Percentiles rank a stretch among this genome's conserved stretches.
Conservation (phyloP, 345 rosid species). For the Garcia nutans region DNA sequence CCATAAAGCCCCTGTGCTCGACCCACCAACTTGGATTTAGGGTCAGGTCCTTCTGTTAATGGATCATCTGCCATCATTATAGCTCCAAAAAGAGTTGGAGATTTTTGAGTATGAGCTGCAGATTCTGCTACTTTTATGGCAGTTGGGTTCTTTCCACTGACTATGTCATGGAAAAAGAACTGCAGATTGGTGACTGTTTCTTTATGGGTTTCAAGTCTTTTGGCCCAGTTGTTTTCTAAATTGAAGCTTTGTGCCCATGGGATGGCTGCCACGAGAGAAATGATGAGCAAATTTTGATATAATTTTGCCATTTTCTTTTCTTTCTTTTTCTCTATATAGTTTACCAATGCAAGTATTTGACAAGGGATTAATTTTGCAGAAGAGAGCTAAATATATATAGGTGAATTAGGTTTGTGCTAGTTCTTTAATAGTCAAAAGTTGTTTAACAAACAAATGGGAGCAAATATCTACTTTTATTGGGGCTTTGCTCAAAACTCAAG, state of each 20-base stretch:
- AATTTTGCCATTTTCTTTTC: conserved; percentile 25
- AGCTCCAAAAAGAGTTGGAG: conserved; percentile 38
- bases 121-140: conserved; percentile 54
- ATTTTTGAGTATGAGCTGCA: conserved; percentile 26
- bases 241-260: conserved; percentile 31
- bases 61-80: conserved; percentile 27
- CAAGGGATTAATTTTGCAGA: too few relatives aligned
- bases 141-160: conserved; percentile 54
- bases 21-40: conserved; percentile 19
- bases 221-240: conserved; percentile 30
- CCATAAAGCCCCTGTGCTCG: conserved; percentile 31
- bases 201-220: conserved; percentile 25
- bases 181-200: conserved; percentile 53
- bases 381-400: too few relatives aligned
- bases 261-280: conserved; percentile 14
- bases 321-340: too few relatives aligned
- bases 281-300: conserved; percentile 8
- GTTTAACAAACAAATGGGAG: too few relatives aligned
- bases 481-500: too few relatives aligned
- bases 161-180: conserved; percentile 67
- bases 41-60: conserved; percentile 26
- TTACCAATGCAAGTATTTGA: too few relatives aligned
- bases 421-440: too few relatives aligned
- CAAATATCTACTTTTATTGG: too few relatives aligned
- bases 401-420: too few relatives aligned